These are phyloP conservation scores for Pterula multifida DNA, from an alignment of 1,284 basidiomycete species.

Conservation along the genomic window DNA sequence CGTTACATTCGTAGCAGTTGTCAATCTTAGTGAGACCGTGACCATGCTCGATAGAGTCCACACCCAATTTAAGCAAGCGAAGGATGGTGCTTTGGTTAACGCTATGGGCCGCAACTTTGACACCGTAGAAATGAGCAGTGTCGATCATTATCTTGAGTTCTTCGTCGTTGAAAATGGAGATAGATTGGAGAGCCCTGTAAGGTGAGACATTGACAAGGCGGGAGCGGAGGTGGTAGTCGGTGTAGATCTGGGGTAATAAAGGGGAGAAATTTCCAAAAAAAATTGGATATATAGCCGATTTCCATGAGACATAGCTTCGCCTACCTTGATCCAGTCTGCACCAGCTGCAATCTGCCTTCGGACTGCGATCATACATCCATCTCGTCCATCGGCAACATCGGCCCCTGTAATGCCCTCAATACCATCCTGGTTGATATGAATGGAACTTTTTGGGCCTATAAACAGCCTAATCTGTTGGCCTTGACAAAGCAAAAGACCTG, in stretches of 20 bases:
- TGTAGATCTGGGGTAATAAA: conserved; percentile 30
- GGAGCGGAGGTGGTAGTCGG: conserved; percentile 39
- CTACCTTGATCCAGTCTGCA: conserved; percentile 53
- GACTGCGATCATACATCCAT: conserved; percentile 43
- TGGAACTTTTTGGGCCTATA: conserved; percentile 40
- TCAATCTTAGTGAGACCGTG: background rate
- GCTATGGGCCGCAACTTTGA: conserved; percentile 52
- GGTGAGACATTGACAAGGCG: conserved; percentile 29
- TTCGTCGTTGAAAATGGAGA: conserved; percentile 30
- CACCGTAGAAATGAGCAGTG: conserved; percentile 37
- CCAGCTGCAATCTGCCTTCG: conserved; percentile 56
- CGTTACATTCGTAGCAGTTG: background rate
- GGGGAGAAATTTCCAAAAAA: conserved; percentile 1
- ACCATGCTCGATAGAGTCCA: conserved; percentile 38
- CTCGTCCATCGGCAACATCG: conserved; percentile 45
- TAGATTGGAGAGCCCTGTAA: conserved; percentile 18
- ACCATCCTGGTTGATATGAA: conserved; percentile 35
- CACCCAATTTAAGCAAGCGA: conserved; percentile 22
- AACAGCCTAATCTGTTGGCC: conserved; percentile 1
- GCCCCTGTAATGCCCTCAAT: conserved; percentile 46
- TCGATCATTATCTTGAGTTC: conserved; percentile 41
- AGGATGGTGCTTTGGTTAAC: conserved; percentile 26
- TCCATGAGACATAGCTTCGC: conserved; percentile 7
- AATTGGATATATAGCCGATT: background rate
- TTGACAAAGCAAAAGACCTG: conserved; percentile 1